Evolutionary conservation across 1,284 basidiomycete genomes (phyloP).

Genomic region (Moniliophthora roreri): DNA sequence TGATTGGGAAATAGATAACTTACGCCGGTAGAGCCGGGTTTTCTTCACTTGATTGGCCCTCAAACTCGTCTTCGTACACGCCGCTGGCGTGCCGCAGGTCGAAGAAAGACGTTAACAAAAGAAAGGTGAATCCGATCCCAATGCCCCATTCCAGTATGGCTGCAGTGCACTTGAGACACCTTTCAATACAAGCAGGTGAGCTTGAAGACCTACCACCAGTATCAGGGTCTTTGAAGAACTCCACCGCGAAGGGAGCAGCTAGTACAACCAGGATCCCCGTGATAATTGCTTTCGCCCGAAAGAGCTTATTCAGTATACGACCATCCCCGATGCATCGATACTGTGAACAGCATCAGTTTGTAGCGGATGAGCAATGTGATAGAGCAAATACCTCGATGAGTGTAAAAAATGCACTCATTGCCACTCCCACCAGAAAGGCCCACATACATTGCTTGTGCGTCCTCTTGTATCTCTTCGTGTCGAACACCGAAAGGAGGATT

Average conservation of each 20-base stretch:
- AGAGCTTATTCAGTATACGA: conserved; percentile 53
- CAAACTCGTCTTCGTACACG: too few relatives aligned
- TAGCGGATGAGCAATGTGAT: neutral
- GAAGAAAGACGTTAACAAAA: too few relatives aligned
- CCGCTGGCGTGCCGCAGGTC: too few relatives aligned
- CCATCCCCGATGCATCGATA: conserved; percentile 65
- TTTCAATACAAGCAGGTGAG: too few relatives aligned
- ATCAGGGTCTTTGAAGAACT: conserved; percentile 43
- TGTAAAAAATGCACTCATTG: conserved; percentile 69
- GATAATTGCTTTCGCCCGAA: conserved; percentile 60
- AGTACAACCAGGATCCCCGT: conserved; percentile 55
- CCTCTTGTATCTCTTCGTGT: conserved; percentile 51
- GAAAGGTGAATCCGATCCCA: too few relatives aligned
- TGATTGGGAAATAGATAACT: too few relatives aligned
- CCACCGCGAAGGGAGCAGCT: conserved; percentile 60
- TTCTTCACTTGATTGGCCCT: too few relatives aligned
- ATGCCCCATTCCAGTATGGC: too few relatives aligned
- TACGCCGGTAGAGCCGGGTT: too few relatives aligned
- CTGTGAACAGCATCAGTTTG: conserved; percentile 28
- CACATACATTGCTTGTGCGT: conserved; percentile 61
- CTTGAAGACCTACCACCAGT: conserved; percentile 49
- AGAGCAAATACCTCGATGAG: conserved; percentile 57
- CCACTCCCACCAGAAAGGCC: conserved; percentile 63
- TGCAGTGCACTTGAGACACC: too few relatives aligned
- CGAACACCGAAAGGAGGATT: conserved; percentile 64